Percentiles rank a stretch among this genome's conserved stretches.
Conservation (phyloP, 768 basidiomycete genomes). For the Mycena olivaceomarginata region DNA sequence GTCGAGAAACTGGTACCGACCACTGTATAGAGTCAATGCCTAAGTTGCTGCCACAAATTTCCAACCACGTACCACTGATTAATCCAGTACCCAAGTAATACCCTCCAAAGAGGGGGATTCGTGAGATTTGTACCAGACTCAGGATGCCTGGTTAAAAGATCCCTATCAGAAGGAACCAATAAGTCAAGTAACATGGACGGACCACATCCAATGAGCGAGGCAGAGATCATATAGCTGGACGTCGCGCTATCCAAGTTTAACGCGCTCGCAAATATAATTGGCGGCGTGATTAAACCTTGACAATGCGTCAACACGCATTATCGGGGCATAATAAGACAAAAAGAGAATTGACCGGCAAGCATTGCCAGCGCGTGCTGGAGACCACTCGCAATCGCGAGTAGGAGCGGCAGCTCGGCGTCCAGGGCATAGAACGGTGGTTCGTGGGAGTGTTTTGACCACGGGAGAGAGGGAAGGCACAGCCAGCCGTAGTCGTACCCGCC, state of each 20-base stretch:
- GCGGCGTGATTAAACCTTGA: conserved; percentile 82
- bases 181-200: not conserved
- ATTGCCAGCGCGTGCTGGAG: conserved; percentile 88
- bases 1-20: conserved; percentile 34
- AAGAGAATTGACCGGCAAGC: conserved; percentile 70
- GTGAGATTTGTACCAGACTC: conserved; percentile 88
- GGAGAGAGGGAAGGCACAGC: conserved; percentile 81
- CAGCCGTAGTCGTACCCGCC: not conserved
- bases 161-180: not conserved
- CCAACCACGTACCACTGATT: conserved; percentile 61
- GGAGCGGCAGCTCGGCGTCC: conserved; percentile 81
- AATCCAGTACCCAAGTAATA: conserved; percentile 90
- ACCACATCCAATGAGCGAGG: not conserved
- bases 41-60: not conserved
- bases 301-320: not conserved
- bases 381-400: conserved; percentile 84
- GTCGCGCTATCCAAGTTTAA: not conserved
- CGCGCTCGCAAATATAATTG: conserved; percentile 81
- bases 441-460: conserved; percentile 62
- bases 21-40: conserved; percentile 48
- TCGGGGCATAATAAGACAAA: too few relatives aligned
- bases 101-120: conserved; percentile 73
- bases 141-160: conserved; percentile 72
- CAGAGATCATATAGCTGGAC: not conserved
- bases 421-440: conserved; percentile 86